These are phyloP conservation scores for Blastobotrys illinoisensis DNA, from an alignment of 1,139 yeast genomes.

Conservation along the genomic window DNA sequence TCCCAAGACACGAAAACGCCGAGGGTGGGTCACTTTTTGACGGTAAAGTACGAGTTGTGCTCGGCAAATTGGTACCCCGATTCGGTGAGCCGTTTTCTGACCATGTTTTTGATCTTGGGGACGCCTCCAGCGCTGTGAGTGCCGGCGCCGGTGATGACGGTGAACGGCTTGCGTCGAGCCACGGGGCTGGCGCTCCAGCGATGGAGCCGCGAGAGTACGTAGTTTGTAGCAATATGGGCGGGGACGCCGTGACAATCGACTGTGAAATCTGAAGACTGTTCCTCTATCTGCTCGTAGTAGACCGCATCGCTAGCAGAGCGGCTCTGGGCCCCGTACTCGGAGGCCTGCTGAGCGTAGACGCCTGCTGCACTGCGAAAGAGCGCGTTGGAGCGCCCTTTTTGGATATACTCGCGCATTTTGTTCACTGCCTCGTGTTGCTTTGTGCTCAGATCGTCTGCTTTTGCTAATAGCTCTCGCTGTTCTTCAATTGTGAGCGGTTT, in stretches of 20 bases:
- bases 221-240: conserved; percentile 22
- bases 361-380: conserved; percentile 26
- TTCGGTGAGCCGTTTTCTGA: conserved; percentile 21
- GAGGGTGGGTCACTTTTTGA: conserved; percentile 1
- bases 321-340: conserved; percentile 14
- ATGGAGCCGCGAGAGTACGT: conserved; percentile 7
- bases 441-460: background rate
- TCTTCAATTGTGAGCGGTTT: background rate
- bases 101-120: conserved; percentile 29
- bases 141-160: conserved; percentile 32
- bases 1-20: background rate
- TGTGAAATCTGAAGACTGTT: conserved; percentile 15
- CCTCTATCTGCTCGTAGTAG: conserved; percentile 14
- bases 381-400: conserved; percentile 24
- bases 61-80: conserved; percentile 20
- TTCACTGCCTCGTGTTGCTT: conserved; percentile 2
- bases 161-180: conserved; percentile 23
- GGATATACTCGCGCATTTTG: conserved; percentile 15
- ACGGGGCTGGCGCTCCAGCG: conserved; percentile 19
- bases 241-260: conserved; percentile 30
- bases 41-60: conserved; percentile 7
- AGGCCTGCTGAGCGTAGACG: conserved; percentile 22
- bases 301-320: conserved; percentile 14
- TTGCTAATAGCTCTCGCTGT: background rate
- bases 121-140: conserved; percentile 28